phyloP scores from a whole-genome alignment of 805 yeast genomes.

The Pichia californica region DNA sequence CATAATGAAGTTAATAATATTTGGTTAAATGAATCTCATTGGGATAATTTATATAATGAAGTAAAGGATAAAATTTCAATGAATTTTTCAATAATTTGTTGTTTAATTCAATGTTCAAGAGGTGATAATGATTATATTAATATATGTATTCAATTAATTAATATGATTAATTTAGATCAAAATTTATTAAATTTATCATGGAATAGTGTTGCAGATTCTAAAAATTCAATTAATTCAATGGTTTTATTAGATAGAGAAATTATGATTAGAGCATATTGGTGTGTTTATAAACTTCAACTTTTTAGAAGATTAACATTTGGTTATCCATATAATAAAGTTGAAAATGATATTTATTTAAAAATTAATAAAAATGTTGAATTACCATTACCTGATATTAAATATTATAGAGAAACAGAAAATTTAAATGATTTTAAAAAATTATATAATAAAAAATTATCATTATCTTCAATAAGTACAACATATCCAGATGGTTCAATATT shows the following conservation, averaged over 20 bases:
- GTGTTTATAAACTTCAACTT: slow-evolving; percentile 31
- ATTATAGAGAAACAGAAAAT: slow-evolving; percentile 12
- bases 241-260: slow-evolving; percentile 27
- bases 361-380: slow-evolving; percentile 30
- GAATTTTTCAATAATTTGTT: slow-evolving; percentile 23
- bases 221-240: background rate
- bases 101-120: slow-evolving; percentile 22
- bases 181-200: background rate
- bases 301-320: slow-evolving; percentile 32
- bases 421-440: slow-evolving; percentile 13
- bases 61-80: slow-evolving; percentile 28
- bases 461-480: slow-evolving; percentile 14
- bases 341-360: slow-evolving; percentile 12
- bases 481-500: slow-evolving; percentile 10
- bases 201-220: background rate
- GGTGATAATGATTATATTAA: slow-evolving; percentile 22
- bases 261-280: slow-evolving; percentile 32
- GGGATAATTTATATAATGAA: slow-evolving; percentile 32
- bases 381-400: slow-evolving; percentile 29
- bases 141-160: slow-evolving; percentile 12
- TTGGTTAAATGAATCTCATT: slow-evolving; percentile 29
- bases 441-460: slow-evolving; percentile 11
- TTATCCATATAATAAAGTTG: slow-evolving; percentile 26
- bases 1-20: slow-evolving; percentile 20
- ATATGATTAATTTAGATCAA: background rate